Evolutionary conservation across 2,329 filamentous ascomycete species (phyloP), one percentile per base, ranked within the genome.

Genomic region (Pyrenophora seminiperda): DNA sequence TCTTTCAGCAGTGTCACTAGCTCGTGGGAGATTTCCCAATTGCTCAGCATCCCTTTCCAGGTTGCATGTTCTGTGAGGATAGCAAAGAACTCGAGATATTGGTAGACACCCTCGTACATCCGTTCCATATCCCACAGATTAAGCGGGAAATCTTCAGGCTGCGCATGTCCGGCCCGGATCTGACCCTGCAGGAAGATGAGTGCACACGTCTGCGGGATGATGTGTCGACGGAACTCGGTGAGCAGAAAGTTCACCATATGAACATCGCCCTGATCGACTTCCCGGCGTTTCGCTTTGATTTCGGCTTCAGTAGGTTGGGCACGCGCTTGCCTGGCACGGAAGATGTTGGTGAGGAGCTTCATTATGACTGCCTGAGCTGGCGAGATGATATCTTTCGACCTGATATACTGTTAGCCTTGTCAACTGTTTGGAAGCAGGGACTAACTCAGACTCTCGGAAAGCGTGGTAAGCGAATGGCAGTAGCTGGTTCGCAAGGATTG

Each of bases 41-140:
- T 88, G 41, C 95, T 90, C 31, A 97, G 82, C 55, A 95, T 87
- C 33, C 85, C 82, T 56, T 95, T 90, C 78, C 91, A 91, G 41
- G 90, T 87, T 34, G 87, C 82, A 63, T 93, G 88, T 66, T 96
- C 92, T 0, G 90, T 91, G 20, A 96, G 83, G 0, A 94, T 92
- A 13, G 89, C 91, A 45, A 97, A 88, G 70, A 97, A 96, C 63
- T 97, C 92, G 1, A 97, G 83, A 67, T 96, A 96, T 72, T 97
- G 92, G 42, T 92, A 91, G 1, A 97, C 84, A 0, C 93, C 93
- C 66, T 97, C 93, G 71, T 96, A 96, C 50, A 95, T 93, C 11
- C 93, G 85, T 71, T 97, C 93, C 88, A 97, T 96, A 65, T 97
- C 93, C 93, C 93, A 97, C 38, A 91, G 83, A 64, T 97, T 95